phyloP scores from a whole-genome alignment of 2,329 filamentous ascomycete genomes.

The Hysterium pulicare region DNA sequence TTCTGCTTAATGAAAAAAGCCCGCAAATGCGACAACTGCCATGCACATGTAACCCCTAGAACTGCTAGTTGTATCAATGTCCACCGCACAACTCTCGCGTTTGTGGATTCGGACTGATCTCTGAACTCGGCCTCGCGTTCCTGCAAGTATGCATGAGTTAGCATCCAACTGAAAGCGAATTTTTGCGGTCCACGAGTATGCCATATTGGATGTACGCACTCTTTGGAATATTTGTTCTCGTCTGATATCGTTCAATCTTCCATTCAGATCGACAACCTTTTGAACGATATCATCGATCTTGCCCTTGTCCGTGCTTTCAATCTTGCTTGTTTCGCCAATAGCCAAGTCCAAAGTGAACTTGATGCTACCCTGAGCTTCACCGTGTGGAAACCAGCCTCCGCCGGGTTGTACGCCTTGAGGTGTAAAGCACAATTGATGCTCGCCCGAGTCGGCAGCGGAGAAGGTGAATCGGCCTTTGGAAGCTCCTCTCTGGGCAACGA shows the following conservation, averaged over 20 bases:
- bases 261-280: slow-evolving; percentile 86
- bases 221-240: slow-evolving; percentile 96
- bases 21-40: slow-evolving; percentile 93
- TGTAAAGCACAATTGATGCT: slow-evolving; percentile 93
- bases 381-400: slow-evolving; percentile 66
- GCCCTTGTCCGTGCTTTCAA: slow-evolving; percentile 88
- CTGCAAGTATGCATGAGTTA: slow-evolving; percentile 45
- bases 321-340: slow-evolving; percentile 90
- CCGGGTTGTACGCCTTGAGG: slow-evolving; percentile 70
- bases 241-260: slow-evolving; percentile 79
- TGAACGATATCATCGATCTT: slow-evolving; percentile 88
- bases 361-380: slow-evolving; percentile 68
- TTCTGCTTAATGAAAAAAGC: slow-evolving; percentile 99
- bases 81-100: slow-evolving; percentile 89
- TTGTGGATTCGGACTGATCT: slow-evolving; percentile 93
- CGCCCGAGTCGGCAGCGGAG: slow-evolving; percentile 87
- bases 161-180: neutral
- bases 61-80: slow-evolving; percentile 85
- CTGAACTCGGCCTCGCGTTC: slow-evolving; percentile 97
- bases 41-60: slow-evolving; percentile 83
- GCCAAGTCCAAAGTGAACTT: slow-evolving; percentile 84
- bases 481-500: slow-evolving; percentile 80
- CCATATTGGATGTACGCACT: slow-evolving; percentile 47
- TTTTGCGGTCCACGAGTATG: slow-evolving; percentile 4
- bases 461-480: slow-evolving; percentile 87